phyloP scores from a whole-genome alignment of 176 grass and related monocot genomes.

The Echinochloa phyllopogon region DNA sequence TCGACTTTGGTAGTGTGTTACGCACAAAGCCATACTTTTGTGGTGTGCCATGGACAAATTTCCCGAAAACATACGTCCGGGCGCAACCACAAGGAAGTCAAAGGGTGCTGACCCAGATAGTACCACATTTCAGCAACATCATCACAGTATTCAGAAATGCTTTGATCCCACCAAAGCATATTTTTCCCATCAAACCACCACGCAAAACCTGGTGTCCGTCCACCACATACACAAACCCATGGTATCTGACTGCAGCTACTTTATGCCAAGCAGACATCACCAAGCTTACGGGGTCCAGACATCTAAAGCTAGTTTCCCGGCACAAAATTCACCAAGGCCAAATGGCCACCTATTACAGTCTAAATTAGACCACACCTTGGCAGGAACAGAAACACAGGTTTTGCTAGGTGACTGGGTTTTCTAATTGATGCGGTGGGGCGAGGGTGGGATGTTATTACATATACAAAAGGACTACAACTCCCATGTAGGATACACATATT shows the following conservation, averaged over 20 bases:
- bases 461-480: background rate
- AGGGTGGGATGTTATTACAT: background rate
- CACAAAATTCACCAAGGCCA: constrained; percentile 21
- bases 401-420: background rate
- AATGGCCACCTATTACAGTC: background rate
- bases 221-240: background rate
- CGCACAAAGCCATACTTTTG: too few relatives aligned
- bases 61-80: background rate
- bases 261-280: background rate
- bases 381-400: background rate
- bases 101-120: background rate
- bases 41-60: too few relatives aligned
- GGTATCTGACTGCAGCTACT: background rate
- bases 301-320: background rate
- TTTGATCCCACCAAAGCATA: background rate
- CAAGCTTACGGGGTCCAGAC: background rate
- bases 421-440: background rate
- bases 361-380: background rate
- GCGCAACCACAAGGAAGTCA: background rate
- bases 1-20: too few relatives aligned
- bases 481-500: too few relatives aligned
- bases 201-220: too few relatives aligned
- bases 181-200: background rate
- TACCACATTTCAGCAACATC: background rate
- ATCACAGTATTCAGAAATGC: background rate